Base-by-base conservation (phyloP, 2,329 filamentous ascomycete genomes). In the Fusarium newnesense region DNA sequence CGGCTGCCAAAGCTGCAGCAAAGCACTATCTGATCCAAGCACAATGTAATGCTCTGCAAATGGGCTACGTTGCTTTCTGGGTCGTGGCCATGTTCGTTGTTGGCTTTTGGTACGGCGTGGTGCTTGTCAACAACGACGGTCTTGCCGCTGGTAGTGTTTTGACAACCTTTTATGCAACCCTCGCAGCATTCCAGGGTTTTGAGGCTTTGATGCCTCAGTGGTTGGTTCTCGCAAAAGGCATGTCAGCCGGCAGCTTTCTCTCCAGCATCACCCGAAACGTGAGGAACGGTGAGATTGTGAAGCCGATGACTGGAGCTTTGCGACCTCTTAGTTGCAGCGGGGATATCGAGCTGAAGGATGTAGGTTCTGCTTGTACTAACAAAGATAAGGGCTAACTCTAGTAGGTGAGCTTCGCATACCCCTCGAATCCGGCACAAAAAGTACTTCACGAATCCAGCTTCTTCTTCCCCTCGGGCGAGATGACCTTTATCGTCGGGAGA, bases 51-150 rank as follows among this genome's bases (percentile, higher is more conserved):
- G 90, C 93, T 2, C 79, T 91, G 7, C 95, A 97, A 77, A 90
- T 93, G 77, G 91, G 91, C 1, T 88, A 93, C 53, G 87, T 94
- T 58, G 91, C 92, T 52, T 89, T 97, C 74, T 91, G 95, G 84
- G 91, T 92, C 36, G 88, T 94, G 7, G 87, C 86, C 4, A 91
- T 98, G 79, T 98, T 98, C 74, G 92, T 97, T 0, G 88, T 95
- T 64, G 95, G 95, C 0, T 98, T 98, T 78, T 97, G 94, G 90
- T 97, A 95, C 75, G 95, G 95, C 1, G 88, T 92, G 34, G 84
- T 89, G 3, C 86, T 97, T 4, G 90, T 96, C 15, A 84, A 86
- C 19, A 82, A 86, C 15, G 82, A 87, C 4, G 90, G 90, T 2
- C 83, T 89, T 18, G 86, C 84, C 16, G 84, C 94, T 0, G 93